Evolutionary conservation across 1,284 basidiomycete species (phyloP), one percentile per base, ranked within the genome.

Genomic region (Tetrapyrgos nigripes): DNA sequence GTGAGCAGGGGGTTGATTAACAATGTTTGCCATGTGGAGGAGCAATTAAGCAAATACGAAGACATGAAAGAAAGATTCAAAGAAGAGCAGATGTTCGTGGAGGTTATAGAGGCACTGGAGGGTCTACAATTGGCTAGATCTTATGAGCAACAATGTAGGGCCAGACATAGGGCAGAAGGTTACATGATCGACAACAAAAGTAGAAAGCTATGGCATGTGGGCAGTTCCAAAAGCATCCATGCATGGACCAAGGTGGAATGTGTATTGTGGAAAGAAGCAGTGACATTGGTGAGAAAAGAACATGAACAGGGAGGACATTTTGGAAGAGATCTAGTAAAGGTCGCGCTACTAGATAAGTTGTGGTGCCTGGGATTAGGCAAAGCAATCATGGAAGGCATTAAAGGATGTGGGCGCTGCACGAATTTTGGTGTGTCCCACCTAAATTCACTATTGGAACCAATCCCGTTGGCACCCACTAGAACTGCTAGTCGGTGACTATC

Each of bases 391-490:
- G 43, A 61, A 3, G 71, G 62, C 0, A 73, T 77, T 13, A 43
- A 31, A 3, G 61, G 71, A 17, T 78, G 76, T 51, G 65, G 46
- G 1, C 33, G 52, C 4, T 73, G 72, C 63, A 66, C 68, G 40
- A 65, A 62, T 50, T 74, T 73, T 31, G 69, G 73, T 0, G 27
- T 59, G 1, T 44, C 64, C 1, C 62, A 67, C 45, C 43, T 75
- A 2, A 65, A 74, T 50, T 61, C 73, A 0, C 64, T 76, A 0
- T 59, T 79, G 4, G 61, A 77, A 24, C 76, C 76, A 1, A 74
- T 79, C 50, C 72, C 59, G 75, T 6, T 59, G 69, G 1, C 71
- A 71, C 50, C 76, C 75, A 2, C 75, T 77, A 56, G 66, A 76
- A 33, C 65, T 77, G 5, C 27, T 78, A 11, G 72, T 72, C 1